Base-by-base conservation (phyloP, 164 flowering plant species). In the Cinnamomum chago region DNA sequence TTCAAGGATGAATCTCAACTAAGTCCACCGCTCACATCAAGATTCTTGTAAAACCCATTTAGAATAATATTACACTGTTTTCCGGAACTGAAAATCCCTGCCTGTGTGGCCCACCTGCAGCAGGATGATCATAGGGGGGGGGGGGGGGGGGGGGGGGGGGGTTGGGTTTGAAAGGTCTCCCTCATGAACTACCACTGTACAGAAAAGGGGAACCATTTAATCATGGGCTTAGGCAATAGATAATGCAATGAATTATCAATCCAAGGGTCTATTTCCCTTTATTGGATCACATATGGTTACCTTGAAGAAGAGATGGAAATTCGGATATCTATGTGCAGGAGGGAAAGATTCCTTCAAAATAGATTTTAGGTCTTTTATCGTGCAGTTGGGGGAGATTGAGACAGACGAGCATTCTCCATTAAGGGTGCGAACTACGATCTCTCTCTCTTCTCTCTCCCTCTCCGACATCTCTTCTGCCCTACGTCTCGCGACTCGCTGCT, bases 251-350 rank as follows among this genome's bases (percentile, higher is more conserved):
- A 18, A 55, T 18, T 4, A 55, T 55, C 60, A 55, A 55, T 55
- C 60, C 60, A 55, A 17, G 6, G 20, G 60, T 15, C 17, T 15
- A 55, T 55, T 14, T 55, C 60, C 60, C 20, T 5, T 55, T 18
- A 55, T 14, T 17, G 17, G 60, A 55, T 14, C 5, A 14, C 60
- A 18, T 23, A 50, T 50, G n/a, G 12, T 47, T 76, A 84, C 98
- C 91, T 87, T 88, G 85, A 83, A 86, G 76, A 86, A 91, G 72
- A 95, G 92, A 75, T 95, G 97, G 77, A 92, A 92, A 80, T 85
- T 82, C 30, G 91, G 87, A 60, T 82, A 86, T 58, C 71, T 58
- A 10, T 83, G 72, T 65, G 93, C 93, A 28, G 92, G 87, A 76
- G 79, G 72, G 78, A 90, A 94, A 5, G 71, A 74, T 65, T 81